Base-by-base conservation (phyloP, 2,329 filamentous ascomycete genomes). In the Pseudopithomyces chartarum region DNA sequence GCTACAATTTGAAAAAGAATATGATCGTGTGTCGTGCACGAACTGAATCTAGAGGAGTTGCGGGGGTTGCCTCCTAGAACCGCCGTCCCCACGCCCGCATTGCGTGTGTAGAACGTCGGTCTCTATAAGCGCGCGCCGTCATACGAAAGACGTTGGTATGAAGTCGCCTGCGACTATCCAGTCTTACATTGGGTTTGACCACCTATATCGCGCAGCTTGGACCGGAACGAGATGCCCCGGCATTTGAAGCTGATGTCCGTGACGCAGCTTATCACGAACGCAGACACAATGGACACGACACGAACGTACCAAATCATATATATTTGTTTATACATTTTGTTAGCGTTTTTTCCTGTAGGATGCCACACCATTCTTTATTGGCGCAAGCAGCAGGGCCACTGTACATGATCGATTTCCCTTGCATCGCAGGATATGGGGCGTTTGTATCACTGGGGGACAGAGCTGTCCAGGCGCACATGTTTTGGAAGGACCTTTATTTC, bases 381-480 rank as follows among this genome's bases (percentile, higher is more conserved):
- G 48, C 38, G 48, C 33, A 39, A 43, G 33, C n/a, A 33, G 36
- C 48, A 34, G 26, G 48, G 48, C 48, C n/a, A 40, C 48, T 51
- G 48, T 51, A 51, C 48, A 51, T 43, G 48, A 51, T 51, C 48
- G 33, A 43, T 26, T 51, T 40, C 29, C 36, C 33, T 51, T 51
- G 48, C 48, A 51, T 51, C 29, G 48, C 48, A 34, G 48, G 48
- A 40, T 33, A 10, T n/a, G 36, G 33, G 48, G 33, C 20, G 34
- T 51, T 43, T 42, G 6, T 23, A 26, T 13, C 42, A 11, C 23
- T 23, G 15, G 17, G 20, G 48, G 48, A 42, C 26, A 22, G 10
- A 5, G 11, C 15, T 22, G 22, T 51, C 34, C 36, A 33, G 48
- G 48, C 36, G 48, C 26, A 51, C 19, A 13, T 26, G 32, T 33